Evolutionary conservation across 1,284 basidiomycete genomes (phyloP).

Genomic region (Ustilago crameri): DNA sequence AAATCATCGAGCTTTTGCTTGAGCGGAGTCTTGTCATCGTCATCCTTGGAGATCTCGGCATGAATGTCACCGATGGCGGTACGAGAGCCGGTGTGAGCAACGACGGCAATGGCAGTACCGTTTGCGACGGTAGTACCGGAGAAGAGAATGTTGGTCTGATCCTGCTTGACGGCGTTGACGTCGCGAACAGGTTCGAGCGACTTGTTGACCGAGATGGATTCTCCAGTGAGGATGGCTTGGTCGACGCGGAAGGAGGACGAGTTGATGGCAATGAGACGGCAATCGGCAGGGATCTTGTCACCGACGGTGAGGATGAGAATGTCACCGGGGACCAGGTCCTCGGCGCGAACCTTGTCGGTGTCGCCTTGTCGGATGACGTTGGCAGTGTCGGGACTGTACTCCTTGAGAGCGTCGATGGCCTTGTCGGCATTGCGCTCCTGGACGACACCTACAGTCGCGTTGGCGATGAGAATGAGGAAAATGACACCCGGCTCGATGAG

Average conservation of each 20-base stretch:
- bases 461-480: slow-evolving; percentile 67
- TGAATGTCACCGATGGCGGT: slow-evolving; percentile 67
- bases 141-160: slow-evolving; percentile 68
- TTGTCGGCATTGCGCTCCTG: slow-evolving; percentile 67
- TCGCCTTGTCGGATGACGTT: slow-evolving; percentile 58
- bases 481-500: slow-evolving; percentile 67
- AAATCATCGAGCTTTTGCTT: slow-evolving; percentile 68
- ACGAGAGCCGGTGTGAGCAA: slow-evolving; percentile 57
- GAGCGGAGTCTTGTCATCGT: slow-evolving; percentile 65
- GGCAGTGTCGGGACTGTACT: slow-evolving; percentile 65
- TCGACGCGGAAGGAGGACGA: slow-evolving; percentile 63
- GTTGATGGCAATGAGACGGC: slow-evolving; percentile 62
- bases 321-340: slow-evolving; percentile 65
- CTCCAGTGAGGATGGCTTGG: slow-evolving; percentile 67
- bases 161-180: slow-evolving; percentile 64
- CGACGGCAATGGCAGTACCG: slow-evolving; percentile 62
- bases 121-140: slow-evolving; percentile 64
- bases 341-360: slow-evolving; percentile 49
- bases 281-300: slow-evolving; percentile 67
- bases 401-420: slow-evolving; percentile 66
- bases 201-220: slow-evolving; percentile 66
- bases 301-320: slow-evolving; percentile 64
- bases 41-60: slow-evolving; percentile 62
- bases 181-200: slow-evolving; percentile 51
- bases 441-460: slow-evolving; percentile 66